These are phyloP conservation scores for Pseudocercospora macadamiae DNA, from an alignment of 2,329 filamentous ascomycete genomes.

Conservation along the genomic window DNA sequence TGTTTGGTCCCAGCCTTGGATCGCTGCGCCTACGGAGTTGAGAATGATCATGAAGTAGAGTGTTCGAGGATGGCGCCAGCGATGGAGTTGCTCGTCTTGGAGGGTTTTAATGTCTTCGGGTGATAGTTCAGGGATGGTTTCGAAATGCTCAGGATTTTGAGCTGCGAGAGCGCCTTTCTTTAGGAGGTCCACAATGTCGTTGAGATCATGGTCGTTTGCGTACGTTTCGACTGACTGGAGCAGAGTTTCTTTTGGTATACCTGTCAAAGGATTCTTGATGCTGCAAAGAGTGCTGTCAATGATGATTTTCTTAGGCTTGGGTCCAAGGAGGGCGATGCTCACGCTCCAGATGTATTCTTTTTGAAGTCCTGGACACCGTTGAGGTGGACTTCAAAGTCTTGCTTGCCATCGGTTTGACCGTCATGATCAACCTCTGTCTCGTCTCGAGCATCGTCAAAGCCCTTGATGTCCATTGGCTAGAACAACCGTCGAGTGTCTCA, in stretches of 20 bases:
- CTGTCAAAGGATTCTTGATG: conserved; percentile 17
- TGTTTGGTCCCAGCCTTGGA: conserved; percentile 39
- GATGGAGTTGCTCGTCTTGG: conserved; percentile 50
- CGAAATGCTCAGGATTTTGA: conserved; percentile 54
- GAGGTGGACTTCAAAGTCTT: neutral
- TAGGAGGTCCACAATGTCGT: conserved; percentile 52
- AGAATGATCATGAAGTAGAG: conserved; percentile 50
- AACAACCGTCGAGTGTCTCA: neutral
- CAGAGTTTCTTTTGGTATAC: conserved; percentile 12
- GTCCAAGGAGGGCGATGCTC: neutral
- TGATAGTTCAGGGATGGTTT: conserved; percentile 51
- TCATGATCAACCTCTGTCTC: neutral
- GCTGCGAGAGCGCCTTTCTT: conserved; percentile 57
- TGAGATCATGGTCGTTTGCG: conserved; percentile 12
- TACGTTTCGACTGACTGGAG: conserved; percentile 13
- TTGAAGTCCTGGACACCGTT: neutral
- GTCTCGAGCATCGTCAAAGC: neutral
- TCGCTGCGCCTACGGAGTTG: conserved; percentile 13
- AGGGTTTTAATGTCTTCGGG: conserved; percentile 49
- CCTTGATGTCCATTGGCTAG: neutral
- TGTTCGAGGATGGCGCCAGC: conserved; percentile 54
- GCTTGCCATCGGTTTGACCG: neutral
- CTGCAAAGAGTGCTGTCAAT: neutral
- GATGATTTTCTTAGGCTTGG: neutral
- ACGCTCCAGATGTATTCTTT: neutral